Evolutionary conservation across 169 alveolate species (phyloP).

Genomic region (Plasmodium yoelii): DNA sequence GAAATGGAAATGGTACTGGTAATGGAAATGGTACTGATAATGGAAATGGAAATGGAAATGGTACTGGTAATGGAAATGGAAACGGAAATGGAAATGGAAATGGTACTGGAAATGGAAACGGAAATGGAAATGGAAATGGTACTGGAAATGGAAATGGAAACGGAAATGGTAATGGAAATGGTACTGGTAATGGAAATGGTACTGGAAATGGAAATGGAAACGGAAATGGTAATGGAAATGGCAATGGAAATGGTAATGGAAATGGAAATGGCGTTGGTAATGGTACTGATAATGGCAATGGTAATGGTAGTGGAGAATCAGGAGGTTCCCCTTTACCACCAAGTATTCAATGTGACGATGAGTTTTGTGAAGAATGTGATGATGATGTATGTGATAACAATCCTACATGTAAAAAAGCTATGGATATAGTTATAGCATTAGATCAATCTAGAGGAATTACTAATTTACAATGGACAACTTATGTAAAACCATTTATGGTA

Average conservation of each 20-base stretch:
- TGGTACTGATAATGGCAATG: not conserved
- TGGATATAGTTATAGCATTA: slow-evolving; percentile 59
- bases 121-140: not conserved
- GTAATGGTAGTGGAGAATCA: not conserved
- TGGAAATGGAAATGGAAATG: not conserved
- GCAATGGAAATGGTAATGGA: not conserved
- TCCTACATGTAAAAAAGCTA: slow-evolving; percentile 42
- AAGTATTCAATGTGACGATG: slow-evolving; percentile 34
- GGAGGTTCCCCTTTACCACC: slow-evolving; percentile 9
- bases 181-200: not conserved
- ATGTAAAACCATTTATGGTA: slow-evolving; percentile 42
- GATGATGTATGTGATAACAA: slow-evolving; percentile 59
- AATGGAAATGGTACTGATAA: not conserved
- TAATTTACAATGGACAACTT: slow-evolving; percentile 48
- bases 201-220: no score
- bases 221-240: not conserved
- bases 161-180: not conserved
- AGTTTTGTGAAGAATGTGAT: slow-evolving; percentile 51
- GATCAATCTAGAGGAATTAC: slow-evolving; percentile 61
- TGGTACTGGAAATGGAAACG: no score
- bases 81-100: not conserved
- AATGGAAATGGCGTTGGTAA: not conserved
- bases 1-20: not conserved
- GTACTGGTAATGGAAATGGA: not conserved
- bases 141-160: no score